phyloP scores from a whole-genome alignment of 257 asterid species.

The Lavandula angustifolia region DNA sequence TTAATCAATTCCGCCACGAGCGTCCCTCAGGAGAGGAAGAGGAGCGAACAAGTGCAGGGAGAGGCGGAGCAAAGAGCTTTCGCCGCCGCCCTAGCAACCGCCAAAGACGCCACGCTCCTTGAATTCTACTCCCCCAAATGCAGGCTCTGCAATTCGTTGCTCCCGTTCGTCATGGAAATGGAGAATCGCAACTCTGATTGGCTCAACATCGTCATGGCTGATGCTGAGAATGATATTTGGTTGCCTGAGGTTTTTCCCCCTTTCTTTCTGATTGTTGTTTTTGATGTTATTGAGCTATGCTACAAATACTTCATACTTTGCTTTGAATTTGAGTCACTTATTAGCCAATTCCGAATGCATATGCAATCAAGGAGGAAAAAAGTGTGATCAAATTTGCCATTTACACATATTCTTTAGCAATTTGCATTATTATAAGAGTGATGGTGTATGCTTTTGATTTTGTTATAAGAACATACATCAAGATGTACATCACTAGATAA shows the following conservation, averaged over 20 bases:
- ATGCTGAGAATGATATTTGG: conserved; percentile 79
- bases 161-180: conserved; percentile 60
- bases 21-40: conserved; percentile 27
- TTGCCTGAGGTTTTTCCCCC: conserved; percentile 65
- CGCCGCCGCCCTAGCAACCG: conserved; percentile 67
- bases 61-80: conserved; percentile 84
- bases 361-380: too few species aligned
- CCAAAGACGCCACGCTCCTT: conserved; percentile 72
- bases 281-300: neutral
- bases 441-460: neutral
- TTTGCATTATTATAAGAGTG: neutral
- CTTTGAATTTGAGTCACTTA: neutral
- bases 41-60: conserved; percentile 54
- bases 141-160: conserved; percentile 73
- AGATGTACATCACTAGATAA: too few species aligned
- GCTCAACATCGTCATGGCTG: conserved; percentile 79
- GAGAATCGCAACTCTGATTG: conserved; percentile 68
- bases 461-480: too few species aligned
- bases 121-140: conserved; percentile 91
- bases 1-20: conserved; percentile 41
- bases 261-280: too few species aligned
- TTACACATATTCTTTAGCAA: too few species aligned
- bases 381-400: too few species aligned
- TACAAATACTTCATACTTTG: neutral
- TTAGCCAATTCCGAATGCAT: neutral